Conservation (phyloP, 2,329 filamentous ascomycete genomes). For the Dothistroma pini region DNA sequence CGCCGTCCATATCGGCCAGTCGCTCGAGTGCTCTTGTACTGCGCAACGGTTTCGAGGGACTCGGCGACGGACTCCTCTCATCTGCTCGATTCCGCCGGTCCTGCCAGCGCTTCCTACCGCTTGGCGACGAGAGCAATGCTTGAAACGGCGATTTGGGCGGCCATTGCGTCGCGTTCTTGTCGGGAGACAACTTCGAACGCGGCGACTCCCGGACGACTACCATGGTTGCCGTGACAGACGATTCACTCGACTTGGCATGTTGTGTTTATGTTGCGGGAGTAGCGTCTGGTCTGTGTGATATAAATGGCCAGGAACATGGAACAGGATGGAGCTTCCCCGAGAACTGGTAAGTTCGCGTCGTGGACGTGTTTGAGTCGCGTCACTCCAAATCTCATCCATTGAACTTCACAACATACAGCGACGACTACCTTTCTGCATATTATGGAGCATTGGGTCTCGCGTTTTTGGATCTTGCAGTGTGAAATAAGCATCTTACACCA, state of each 20-base stretch:
- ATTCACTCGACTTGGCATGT: not conserved
- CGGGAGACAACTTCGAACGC: slow-evolving; percentile 42
- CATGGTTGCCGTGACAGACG: slow-evolving; percentile 17
- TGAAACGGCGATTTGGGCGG: slow-evolving; percentile 61
- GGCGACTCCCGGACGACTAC: slow-evolving; percentile 50
- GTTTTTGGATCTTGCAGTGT: not conserved
- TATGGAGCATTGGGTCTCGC: not conserved
- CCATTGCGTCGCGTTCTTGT: slow-evolving; percentile 49
- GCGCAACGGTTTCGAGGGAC: slow-evolving; percentile 42
- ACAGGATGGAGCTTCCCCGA: not conserved
- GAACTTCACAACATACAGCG: not conserved
- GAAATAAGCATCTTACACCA: not conserved
- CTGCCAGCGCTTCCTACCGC: slow-evolving; percentile 71
- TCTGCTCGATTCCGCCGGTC: slow-evolving; percentile 57
- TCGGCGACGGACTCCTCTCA: slow-evolving; percentile 51
- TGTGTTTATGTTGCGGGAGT: slow-evolving; percentile 3
- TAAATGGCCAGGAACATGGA: not conserved
- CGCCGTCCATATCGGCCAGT: slow-evolving; percentile 25
- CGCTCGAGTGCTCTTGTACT: slow-evolving; percentile 31
- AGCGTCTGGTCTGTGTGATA: not conserved
- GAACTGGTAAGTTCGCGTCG: slow-evolving; percentile 8
- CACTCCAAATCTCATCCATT: slow-evolving; percentile 1
- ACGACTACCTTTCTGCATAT: not conserved
- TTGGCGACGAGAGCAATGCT: slow-evolving; percentile 65
- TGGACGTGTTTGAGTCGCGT: slow-evolving; percentile 10